phyloP scores from a whole-genome alignment of 495 filamentous ascomycete species.

The Xylaria venustula region DNA sequence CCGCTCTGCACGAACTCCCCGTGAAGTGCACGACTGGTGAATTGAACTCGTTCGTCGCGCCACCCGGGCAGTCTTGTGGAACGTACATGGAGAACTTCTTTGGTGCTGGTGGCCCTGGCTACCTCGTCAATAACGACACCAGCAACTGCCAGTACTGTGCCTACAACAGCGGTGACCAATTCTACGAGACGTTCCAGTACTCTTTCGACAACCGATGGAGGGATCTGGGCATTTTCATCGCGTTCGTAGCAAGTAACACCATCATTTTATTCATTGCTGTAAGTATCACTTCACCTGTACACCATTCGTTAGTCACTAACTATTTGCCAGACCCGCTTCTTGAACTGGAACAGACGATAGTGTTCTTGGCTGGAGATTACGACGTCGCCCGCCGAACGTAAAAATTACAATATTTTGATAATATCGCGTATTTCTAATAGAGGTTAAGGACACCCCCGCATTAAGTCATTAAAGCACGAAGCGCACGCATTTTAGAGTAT shows the following conservation, averaged over 20 bases:
- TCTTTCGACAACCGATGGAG: conserved; percentile 69
- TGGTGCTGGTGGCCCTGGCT: conserved; percentile 60
- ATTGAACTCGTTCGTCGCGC: conserved; percentile 61
- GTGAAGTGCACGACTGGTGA: conserved; percentile 59
- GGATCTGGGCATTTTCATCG: conserved; percentile 73
- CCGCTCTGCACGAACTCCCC: conserved; percentile 63
- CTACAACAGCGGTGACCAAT: conserved; percentile 73
- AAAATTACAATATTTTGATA: not conserved
- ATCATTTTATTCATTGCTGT: conserved; percentile 70
- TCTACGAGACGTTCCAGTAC: conserved; percentile 65
- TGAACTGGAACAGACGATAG: conserved; percentile 17
- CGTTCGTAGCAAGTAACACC: conserved; percentile 73
- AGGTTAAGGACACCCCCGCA: not conserved
- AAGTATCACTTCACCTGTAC: conserved; percentile 27
- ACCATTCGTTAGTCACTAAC: not conserved
- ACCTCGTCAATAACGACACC: conserved; percentile 63
- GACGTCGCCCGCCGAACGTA: not conserved
- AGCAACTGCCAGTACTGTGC: conserved; percentile 73
- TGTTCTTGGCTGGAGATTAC: not conserved
- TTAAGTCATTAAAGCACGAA: conserved; percentile 1
- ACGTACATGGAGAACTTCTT: conserved; percentile 76
- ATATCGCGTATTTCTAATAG: conserved; percentile 3
- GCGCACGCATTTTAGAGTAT: conserved; percentile 4
- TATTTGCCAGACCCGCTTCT: conserved; percentile 4
- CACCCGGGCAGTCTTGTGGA: conserved; percentile 60